Evolutionary conservation across 2,329 filamentous ascomycete species (phyloP).

Genomic region (Helotiales sp.): DNA sequence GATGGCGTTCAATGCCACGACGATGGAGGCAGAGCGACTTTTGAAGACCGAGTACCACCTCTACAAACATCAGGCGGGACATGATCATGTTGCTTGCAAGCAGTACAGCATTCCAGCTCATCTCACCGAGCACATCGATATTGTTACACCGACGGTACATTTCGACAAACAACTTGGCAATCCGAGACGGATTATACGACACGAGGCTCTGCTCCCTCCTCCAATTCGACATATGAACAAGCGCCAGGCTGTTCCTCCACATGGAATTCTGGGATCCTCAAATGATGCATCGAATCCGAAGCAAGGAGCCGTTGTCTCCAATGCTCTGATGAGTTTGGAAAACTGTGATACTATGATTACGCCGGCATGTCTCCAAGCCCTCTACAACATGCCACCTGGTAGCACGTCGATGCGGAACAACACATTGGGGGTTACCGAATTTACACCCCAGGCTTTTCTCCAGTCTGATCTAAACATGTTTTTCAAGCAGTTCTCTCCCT

Average conservation of each 20-base stretch:
- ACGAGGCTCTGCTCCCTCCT: slow-evolving; percentile 48
- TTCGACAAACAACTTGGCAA: slow-evolving; percentile 38
- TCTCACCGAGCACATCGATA: slow-evolving; percentile 41
- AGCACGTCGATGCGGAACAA: slow-evolving; percentile 49
- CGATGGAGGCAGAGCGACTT: slow-evolving; percentile 53
- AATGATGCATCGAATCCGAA: slow-evolving; percentile 37
- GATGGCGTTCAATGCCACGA: slow-evolving; percentile 44
- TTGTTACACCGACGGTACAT: slow-evolving; percentile 43
- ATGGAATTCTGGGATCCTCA: slow-evolving; percentile 40
- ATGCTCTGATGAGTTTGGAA: slow-evolving; percentile 36
- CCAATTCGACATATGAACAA: slow-evolving; percentile 32
- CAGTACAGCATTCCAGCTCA: slow-evolving; percentile 41
- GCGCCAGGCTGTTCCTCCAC: slow-evolving; percentile 10
- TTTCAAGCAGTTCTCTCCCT: slow-evolving; percentile 51
- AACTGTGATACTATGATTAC: slow-evolving; percentile 61
- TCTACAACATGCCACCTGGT: slow-evolving; percentile 54
- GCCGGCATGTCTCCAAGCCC: slow-evolving; percentile 58
- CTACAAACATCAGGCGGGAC: slow-evolving; percentile 59
- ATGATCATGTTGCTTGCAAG: slow-evolving; percentile 41
- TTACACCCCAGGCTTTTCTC: slow-evolving; percentile 58
- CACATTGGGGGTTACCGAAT: slow-evolving; percentile 59
- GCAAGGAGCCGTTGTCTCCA: slow-evolving; percentile 32
- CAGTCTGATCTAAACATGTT: slow-evolving; percentile 55
- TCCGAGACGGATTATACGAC: slow-evolving; percentile 40
- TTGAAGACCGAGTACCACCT: slow-evolving; percentile 57